A percentile compares a stretch with the other conserved stretches of the same genome.
These are phyloP conservation scores for Amaranthus hypochondriacus DNA, from an alignment of 148 eudicot species.

Conservation along the genomic window DNA sequence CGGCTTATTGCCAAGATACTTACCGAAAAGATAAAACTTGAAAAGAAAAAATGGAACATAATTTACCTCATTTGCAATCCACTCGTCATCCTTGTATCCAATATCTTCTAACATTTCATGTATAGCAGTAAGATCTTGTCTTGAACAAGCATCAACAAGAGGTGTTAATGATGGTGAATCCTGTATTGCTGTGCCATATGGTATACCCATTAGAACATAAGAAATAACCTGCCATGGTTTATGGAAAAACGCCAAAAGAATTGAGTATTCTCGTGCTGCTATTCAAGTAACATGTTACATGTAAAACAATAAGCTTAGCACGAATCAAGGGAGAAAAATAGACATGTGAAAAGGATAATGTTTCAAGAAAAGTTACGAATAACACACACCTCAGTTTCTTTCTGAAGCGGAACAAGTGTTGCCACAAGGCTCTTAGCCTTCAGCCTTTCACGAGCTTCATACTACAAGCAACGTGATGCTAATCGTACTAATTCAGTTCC, in stretches of 20 bases:
- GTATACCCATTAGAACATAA: constrained; percentile 63
- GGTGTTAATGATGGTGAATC: constrained; percentile 50
- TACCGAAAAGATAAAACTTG: neutral
- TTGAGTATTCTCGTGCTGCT: neutral
- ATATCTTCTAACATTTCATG: constrained; percentile 66
- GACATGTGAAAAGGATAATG: neutral
- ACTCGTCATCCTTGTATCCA: constrained; percentile 80
- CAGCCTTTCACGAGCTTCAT: constrained; percentile 85
- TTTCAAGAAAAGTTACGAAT: neutral
- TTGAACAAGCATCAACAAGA: constrained; percentile 71
- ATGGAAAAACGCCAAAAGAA: constrained; percentile 5
- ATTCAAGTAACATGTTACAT: neutral
- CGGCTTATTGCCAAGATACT: neutral
- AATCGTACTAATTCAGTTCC: constrained; percentile 67
- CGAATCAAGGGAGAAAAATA: neutral
- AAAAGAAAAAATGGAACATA: neutral
- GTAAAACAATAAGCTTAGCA: neutral
- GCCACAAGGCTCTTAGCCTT: constrained; percentile 58
- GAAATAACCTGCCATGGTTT: constrained; percentile 58
- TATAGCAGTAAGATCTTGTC: constrained; percentile 71
- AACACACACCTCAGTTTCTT: constrained; percentile 57
- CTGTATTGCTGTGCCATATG: constrained; percentile 44
- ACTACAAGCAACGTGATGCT: constrained; percentile 82
- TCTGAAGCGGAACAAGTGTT: constrained; percentile 68
- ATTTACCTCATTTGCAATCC: constrained; percentile 63